Conservation (phyloP, 495 filamentous ascomycete genomes). For the Bacidia gigantensis region DNA sequence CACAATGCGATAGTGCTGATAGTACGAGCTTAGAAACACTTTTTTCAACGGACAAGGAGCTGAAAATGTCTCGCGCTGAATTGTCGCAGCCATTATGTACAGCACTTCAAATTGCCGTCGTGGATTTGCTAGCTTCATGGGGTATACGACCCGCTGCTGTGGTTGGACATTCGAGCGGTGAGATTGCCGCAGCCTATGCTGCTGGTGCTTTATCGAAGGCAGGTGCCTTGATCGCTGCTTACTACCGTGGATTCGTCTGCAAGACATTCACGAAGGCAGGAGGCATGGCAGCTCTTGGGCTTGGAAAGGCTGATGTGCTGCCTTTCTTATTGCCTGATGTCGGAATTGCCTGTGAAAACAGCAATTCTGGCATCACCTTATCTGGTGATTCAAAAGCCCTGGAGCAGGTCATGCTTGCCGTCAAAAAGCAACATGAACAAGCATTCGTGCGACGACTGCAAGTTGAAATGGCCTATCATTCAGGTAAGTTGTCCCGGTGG, state of each 20-base stretch:
- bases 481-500: conserved; percentile 8
- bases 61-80: conserved; percentile 2
- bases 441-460: conserved; percentile 9
- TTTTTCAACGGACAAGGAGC: conserved; percentile 13
- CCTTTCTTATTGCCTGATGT: conserved; percentile 8
- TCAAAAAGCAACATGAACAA: not conserved
- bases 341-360: conserved; percentile 32
- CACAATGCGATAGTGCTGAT: not conserved
- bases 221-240: conserved; percentile 22
- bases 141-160: conserved; percentile 10
- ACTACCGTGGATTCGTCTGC: conserved; percentile 17
- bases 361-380: conserved; percentile 21
- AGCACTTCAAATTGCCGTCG: conserved; percentile 21
- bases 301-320: not conserved
- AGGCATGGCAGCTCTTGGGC: conserved; percentile 16
- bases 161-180: conserved; percentile 26
- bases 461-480: conserved; percentile 10
- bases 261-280: not conserved
- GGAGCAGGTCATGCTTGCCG: not conserved
- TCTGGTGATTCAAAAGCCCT: conserved; percentile 16
- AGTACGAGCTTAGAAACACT: conserved; percentile 1
- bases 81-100: conserved; percentile 21
- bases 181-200: conserved; percentile 26
- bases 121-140: conserved; percentile 16
- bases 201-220: conserved; percentile 14